These are phyloP conservation scores for Dillenia suffruticosa DNA, from an alignment of 164 flowering plant species.

Conservation along the genomic window DNA sequence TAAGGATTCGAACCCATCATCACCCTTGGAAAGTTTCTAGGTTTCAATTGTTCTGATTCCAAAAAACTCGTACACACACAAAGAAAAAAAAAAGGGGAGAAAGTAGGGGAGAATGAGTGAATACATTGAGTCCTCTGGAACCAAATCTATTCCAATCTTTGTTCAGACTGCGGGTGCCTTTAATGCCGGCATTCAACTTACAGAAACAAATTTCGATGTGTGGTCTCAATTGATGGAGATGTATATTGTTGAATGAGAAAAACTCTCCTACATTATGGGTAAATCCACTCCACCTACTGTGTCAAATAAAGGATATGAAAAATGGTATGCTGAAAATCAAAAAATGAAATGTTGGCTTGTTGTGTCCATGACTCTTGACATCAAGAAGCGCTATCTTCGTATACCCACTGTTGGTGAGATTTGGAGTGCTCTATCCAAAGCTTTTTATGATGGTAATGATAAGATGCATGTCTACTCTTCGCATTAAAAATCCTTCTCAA, in stretches of 20 bases:
- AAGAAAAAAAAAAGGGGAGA: too few species aligned
- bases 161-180: constrained; percentile 6
- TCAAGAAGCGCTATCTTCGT: not conserved
- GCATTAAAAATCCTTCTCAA: not conserved
- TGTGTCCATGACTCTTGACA: constrained; percentile 3
- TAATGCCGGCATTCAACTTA: constrained; percentile 1
- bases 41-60: too few species aligned
- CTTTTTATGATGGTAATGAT: constrained; percentile 4
- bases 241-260: constrained; percentile 12
- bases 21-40: too few species aligned
- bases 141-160: constrained; percentile 1
- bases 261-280: constrained; percentile 1
- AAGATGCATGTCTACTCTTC: not conserved
- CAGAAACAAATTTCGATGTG: constrained; percentile 4
- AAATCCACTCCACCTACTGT: not conserved
- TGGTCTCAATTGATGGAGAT: constrained; percentile 16
- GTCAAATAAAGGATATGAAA: constrained; percentile 1
- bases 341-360: constrained; percentile 1
- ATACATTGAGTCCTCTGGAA: not conserved
- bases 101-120: too few species aligned
- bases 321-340: constrained; percentile 7
- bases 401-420: not conserved
- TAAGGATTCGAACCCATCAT: too few species aligned
- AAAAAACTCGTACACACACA: too few species aligned
- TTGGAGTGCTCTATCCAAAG: constrained; percentile 2